Evolutionary conservation across 176 grass and related monocot genomes (phyloP), one percentile per base, ranked within the genome.

Genomic region (Triticum monococcum): DNA sequence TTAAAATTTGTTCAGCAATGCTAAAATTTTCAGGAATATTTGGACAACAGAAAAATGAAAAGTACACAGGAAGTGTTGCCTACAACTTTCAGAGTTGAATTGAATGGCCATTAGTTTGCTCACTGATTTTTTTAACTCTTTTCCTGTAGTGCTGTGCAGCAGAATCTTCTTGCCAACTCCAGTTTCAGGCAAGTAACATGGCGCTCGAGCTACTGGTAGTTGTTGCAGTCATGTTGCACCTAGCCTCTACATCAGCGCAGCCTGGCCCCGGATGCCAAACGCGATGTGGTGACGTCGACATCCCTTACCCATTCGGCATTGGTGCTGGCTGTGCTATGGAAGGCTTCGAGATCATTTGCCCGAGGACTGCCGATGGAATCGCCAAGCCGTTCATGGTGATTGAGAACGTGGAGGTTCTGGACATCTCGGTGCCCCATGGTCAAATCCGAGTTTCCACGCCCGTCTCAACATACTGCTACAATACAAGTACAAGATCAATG

Each of bases 231-330:
- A 9, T 84, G 60, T 38, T 84, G 59, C 45, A 22, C 17, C 17
- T 84, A 64, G 12, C 25, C 30, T 24, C 59, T 48, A 75, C 32
- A 48, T 84, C 71, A 76, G 82, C 57, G n/a, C 37, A 75, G 57
- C 71, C 57, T 32, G 71, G 16, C 17, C 57, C 56, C 8, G 18
- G 26, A 7, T 84, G 82, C 82, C 37, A 11, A 61, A 46, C 25
- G 64, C 10, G 32, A 1, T 84, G 82, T 8, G 71, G 82, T 2
- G 38, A 12, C 23, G 40, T 84, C 4, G 3, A 48, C 75, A 76
- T 76, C 32, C 82, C 71, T 31, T 76, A 76, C 35, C 82, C 82
- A 12, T 84, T 41, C 9, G 40, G 9, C 40, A 41, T 84, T 76
- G 82, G 71, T 52, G 9, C 37, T 50, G 59, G 10, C 5, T 76